Percentiles rank a stretch among this genome's conserved stretches.
phyloP scores from a whole-genome alignment of 164 flowering plant species.

The Malania oleifera region DNA sequence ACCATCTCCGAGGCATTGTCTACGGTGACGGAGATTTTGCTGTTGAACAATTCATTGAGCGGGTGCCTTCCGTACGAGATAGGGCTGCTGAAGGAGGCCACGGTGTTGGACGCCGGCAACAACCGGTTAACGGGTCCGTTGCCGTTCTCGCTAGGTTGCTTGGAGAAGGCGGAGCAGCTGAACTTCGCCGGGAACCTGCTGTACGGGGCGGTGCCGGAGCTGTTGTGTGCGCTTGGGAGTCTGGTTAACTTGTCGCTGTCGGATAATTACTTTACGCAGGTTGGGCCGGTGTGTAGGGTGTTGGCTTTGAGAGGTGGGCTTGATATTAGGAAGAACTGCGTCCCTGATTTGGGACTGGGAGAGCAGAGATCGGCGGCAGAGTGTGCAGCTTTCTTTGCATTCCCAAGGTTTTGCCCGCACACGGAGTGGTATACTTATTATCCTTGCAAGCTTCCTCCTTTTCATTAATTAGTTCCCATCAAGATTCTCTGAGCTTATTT shows the following conservation, averaged over 20 bases:
- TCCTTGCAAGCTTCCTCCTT: slow-evolving; percentile 19
- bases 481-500: too few species aligned
- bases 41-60: slow-evolving; percentile 23
- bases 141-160: slow-evolving; percentile 32
- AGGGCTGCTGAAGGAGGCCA: slow-evolving; percentile 18
- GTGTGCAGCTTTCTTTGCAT: slow-evolving; percentile 24
- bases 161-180: slow-evolving; percentile 22
- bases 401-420: slow-evolving; percentile 12
- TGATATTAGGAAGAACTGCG: slow-evolving; percentile 29
- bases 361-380: slow-evolving; percentile 22
- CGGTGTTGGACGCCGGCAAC: slow-evolving; percentile 22
- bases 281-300: slow-evolving; percentile 27
- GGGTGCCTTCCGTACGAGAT: slow-evolving; percentile 35
- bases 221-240: slow-evolving; percentile 33
- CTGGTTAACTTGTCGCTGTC: slow-evolving; percentile 23
- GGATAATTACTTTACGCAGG: slow-evolving; percentile 34
- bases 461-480: too few species aligned
- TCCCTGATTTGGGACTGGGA: slow-evolving; percentile 17
- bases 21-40: slow-evolving; percentile 20
- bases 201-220: slow-evolving; percentile 46
- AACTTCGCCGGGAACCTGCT: slow-evolving; percentile 33
- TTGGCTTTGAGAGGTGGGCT: slow-evolving; percentile 20
- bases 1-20: slow-evolving; percentile 21
- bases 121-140: slow-evolving; percentile 29
- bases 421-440: background rate